phyloP scores from a whole-genome alignment of 257 asterid species.

The Solanum okadae region DNA sequence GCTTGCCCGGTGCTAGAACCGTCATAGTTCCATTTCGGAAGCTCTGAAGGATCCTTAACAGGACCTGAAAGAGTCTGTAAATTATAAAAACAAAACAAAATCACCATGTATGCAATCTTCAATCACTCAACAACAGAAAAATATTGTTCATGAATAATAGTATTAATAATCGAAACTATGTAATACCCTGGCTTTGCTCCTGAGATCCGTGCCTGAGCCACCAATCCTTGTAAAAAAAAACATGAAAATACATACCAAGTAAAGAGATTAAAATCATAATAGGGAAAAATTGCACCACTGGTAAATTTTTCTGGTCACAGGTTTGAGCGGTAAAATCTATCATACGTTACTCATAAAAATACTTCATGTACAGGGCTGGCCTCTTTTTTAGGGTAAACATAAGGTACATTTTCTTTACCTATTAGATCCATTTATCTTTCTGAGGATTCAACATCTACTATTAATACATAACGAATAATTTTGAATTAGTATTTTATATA shows the following conservation, averaged over 20 bases:
- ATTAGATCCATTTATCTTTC: not conserved
- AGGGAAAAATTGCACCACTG: not conserved
- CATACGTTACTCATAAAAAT: not conserved
- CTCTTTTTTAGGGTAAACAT: not conserved
- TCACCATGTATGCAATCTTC: not conserved
- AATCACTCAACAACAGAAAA: not conserved
- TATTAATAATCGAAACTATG: not conserved
- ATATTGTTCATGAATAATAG: not conserved
- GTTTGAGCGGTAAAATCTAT: not conserved
- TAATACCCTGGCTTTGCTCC: constrained; percentile 90
- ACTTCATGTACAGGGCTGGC: not conserved
- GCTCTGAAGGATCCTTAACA: constrained; percentile 84
- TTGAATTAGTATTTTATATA: not conserved
- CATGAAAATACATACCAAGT: too few relatives aligned
- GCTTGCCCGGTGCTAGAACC: constrained; percentile 99
- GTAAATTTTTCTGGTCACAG: not conserved
- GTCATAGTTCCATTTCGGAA: constrained; percentile 96
- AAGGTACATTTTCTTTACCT: not conserved
- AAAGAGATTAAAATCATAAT: not conserved
- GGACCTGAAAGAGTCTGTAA: constrained; percentile 73
- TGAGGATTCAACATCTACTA: not conserved
- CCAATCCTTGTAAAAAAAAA: constrained; percentile 56
- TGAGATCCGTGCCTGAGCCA: constrained; percentile 81
- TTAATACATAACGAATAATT: not conserved
- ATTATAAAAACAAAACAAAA: not conserved